phyloP scores from a whole-genome alignment of 768 basidiomycete species.

The Tulasnella calospora region DNA sequence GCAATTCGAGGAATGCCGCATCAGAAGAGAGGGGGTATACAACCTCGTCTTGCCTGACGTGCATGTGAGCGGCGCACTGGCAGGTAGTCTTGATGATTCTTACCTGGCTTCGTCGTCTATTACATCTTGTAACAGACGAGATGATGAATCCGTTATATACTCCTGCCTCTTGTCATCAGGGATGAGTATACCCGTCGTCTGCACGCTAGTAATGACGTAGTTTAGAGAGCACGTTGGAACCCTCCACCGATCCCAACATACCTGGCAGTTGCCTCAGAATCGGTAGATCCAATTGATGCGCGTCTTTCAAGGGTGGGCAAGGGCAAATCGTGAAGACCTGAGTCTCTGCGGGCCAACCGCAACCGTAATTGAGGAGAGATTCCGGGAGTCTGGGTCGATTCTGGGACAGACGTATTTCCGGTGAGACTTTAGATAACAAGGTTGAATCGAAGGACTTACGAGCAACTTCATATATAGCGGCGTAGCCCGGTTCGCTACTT shows the following conservation, averaged over 20 bases:
- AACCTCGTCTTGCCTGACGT: constrained; percentile 44
- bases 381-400: background rate
- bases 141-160: background rate
- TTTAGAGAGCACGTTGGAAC: background rate
- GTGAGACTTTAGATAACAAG: background rate
- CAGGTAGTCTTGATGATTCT: background rate
- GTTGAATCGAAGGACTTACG: background rate
- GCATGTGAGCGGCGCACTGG: background rate
- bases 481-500: background rate
- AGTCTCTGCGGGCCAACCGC: background rate
- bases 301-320: background rate
- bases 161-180: background rate
- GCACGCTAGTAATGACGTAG: background rate
- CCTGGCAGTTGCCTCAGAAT: background rate
- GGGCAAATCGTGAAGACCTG: background rate
- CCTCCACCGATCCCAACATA: background rate
- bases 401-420: background rate
- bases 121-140: background rate
- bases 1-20: constrained; percentile 69
- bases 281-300: background rate
- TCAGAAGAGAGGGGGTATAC: constrained; percentile 79
- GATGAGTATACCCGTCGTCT: background rate
- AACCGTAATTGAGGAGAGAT: background rate
- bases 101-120: background rate
- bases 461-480: constrained; percentile 3